Conservation (phyloP, 1,284 basidiomycete species). For the Cutaneotrichosporon cavernicola region DNA sequence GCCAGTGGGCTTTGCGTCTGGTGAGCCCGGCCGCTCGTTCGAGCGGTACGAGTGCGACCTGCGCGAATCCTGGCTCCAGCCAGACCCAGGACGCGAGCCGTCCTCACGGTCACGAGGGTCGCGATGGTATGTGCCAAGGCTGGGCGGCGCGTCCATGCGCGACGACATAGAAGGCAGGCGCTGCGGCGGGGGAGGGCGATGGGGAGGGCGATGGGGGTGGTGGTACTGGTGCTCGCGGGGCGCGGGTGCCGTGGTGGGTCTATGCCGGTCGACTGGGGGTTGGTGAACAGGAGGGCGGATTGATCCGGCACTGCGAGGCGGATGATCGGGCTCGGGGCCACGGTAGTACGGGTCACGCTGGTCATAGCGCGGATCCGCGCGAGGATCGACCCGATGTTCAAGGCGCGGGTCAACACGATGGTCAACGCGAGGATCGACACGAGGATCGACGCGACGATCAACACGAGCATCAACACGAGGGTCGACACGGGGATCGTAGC, state of each 20-base stretch:
- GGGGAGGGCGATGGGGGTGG: constrained; percentile 3
- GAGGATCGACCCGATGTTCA: constrained; percentile 7
- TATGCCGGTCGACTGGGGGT: constrained; percentile 11
- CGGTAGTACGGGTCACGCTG: constrained; percentile 15
- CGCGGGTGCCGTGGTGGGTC: constrained; percentile 9
- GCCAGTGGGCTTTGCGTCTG: constrained; percentile 20
- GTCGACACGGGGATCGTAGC: background rate
- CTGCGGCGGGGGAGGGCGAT: constrained; percentile 11
- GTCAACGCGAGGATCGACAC: background rate
- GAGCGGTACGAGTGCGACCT: constrained; percentile 13
- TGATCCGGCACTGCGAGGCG: constrained; percentile 19
- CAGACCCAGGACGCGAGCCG: constrained; percentile 19
- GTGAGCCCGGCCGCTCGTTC: constrained; percentile 16
- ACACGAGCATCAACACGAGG: background rate
- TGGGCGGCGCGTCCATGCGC: constrained; percentile 22
- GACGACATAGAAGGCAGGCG: constrained; percentile 20
- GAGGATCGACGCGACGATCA: background rate
- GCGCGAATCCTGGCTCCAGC: constrained; percentile 19
- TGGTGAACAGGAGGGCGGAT: constrained; percentile 2
- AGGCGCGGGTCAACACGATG: constrained; percentile 7
- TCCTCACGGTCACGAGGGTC: constrained; percentile 15
- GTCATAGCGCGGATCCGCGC: constrained; percentile 2
- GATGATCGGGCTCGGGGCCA: constrained; percentile 9
- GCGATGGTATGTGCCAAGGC: constrained; percentile 20
- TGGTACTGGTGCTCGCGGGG: constrained; percentile 16